Base-by-base conservation (phyloP, 1,284 basidiomycete genomes). In the Somion occarium region DNA sequence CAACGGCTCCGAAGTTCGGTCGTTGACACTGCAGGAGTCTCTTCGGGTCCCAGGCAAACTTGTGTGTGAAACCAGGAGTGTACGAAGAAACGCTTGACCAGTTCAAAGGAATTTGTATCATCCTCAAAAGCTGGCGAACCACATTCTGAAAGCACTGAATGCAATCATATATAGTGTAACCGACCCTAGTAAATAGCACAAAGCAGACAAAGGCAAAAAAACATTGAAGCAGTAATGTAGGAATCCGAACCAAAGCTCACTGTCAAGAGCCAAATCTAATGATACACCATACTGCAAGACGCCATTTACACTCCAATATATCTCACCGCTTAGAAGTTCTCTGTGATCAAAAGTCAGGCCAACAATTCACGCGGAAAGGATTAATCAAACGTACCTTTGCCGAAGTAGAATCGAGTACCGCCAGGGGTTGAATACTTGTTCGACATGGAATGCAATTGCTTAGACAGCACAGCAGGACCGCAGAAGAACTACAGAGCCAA, bases 371-470 rank as follows among this genome's bases (percentile, higher is more conserved):
- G 18, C 34, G 24, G 43, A 23, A 39, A 42, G 13, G 26, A 45
- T 24, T 15, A 22, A 37, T 39, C 34, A 47, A 30, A 25, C 38
- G 18, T 38, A 79, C 77, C 91, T 69, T 93, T 93, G 51, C 91
- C 90, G 61, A 88, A 94, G 77, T 89, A 92, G 79, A 93, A 95
- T 58, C 86, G 73, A 7, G 89, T 91, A 15, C 88, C 87, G 50
- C 80, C 78, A 18, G 88, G 82, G 48, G 78, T 78, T n/a, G 91
- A 92, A 68, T 88, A 91, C 70, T 90, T 91, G 74, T 92, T 93
- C 56, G 75, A 83, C 83, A 84, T 85, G 50, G 75, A 65, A 62
- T 93, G 90, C 27, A 95, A 73, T 56, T 80, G 75, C 61, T 69
- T 80, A 26, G 85, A 89, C 20, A 94, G 73, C 11, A 75, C 79